Percentiles rank a stretch among this genome's conserved stretches.
Evolutionary conservation across 164 flowering plant genomes (phyloP).

Genomic region (Macadamia tetraphylla): DNA sequence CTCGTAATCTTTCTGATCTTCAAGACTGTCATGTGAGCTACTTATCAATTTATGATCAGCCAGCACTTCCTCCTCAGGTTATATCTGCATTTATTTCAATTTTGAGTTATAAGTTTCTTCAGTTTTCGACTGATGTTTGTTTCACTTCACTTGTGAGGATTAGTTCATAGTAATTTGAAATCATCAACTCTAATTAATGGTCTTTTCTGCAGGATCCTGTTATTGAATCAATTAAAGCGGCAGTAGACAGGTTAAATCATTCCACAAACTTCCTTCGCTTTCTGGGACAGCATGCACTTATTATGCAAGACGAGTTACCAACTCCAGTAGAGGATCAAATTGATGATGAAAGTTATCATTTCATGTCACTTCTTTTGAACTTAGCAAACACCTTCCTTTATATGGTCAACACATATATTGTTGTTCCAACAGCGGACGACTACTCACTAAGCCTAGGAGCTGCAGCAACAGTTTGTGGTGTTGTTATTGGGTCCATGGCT

Average conservation of each 20-base stretch:
- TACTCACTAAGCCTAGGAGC: conserved; percentile 60
- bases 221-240: conserved; percentile 41
- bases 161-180: not conserved
- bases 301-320: conserved; percentile 45
- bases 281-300: conserved; percentile 54
- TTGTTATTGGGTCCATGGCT: conserved; percentile 59
- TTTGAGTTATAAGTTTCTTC: not conserved
- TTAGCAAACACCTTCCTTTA: conserved; percentile 50
- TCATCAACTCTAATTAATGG: not conserved
- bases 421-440: conserved; percentile 58
- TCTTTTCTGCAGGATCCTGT: conserved; percentile 41
- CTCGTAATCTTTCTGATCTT: conserved; percentile 50
- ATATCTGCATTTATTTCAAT: not conserved
- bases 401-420: conserved; percentile 57
- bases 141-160: conserved; percentile 1
- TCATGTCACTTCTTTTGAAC: conserved; percentile 50
- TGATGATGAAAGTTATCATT: conserved; percentile 35
- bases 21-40: conserved; percentile 37
- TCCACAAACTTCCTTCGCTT: conserved; percentile 48
- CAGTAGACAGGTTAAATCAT: conserved; percentile 42
- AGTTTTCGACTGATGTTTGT: not conserved
- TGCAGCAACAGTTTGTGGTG: conserved; percentile 61
- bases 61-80: conserved; percentile 32
- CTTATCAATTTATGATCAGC: conserved; percentile 51
- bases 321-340: conserved; percentile 29